Percentiles rank a stretch among this genome's conserved stretches.
phyloP scores from a whole-genome alignment of 2,329 filamentous ascomycete genomes.

The Fusarium odoratissimum region DNA sequence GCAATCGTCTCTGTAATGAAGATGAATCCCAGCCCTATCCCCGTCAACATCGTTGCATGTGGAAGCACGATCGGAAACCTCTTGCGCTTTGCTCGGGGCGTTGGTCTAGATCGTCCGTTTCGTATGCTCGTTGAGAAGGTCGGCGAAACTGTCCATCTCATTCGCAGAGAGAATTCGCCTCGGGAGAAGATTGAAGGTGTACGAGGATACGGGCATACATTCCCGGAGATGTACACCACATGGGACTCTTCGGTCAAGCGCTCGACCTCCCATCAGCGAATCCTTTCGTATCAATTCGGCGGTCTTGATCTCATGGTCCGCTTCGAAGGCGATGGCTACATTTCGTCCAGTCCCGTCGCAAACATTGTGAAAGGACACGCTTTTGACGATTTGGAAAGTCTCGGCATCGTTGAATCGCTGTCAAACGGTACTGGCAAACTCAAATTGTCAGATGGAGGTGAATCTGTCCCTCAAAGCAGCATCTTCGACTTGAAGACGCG shows the following conservation, averaged over 20 bases:
- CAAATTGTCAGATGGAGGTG: constrained; percentile 41
- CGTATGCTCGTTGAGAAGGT: constrained; percentile 69
- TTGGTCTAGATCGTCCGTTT: constrained; percentile 62
- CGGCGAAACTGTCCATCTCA: constrained; percentile 68
- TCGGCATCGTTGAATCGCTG: constrained; percentile 8
- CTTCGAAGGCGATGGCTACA: constrained; percentile 47
- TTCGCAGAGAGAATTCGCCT: constrained; percentile 71
- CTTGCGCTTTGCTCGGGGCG: constrained; percentile 63
- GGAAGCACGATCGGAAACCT: constrained; percentile 71
- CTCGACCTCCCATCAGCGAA: constrained; percentile 71
- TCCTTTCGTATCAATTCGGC: constrained; percentile 69
- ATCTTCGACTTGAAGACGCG: constrained; percentile 61
- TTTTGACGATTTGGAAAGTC: constrained; percentile 5
- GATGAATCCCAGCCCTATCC: constrained; percentile 31
- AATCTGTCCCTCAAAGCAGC: constrained; percentile 44
- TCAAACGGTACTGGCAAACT: constrained; percentile 2
- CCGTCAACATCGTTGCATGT: constrained; percentile 70
- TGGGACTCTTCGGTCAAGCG: constrained; percentile 66
- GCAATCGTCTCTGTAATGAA: constrained; percentile 55
- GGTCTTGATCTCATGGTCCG: constrained; percentile 44
- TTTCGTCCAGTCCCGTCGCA: constrained; percentile 5
- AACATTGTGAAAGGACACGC: neutral
- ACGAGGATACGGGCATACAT: constrained; percentile 72
- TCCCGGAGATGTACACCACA: constrained; percentile 73
- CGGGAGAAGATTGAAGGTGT: constrained; percentile 66